Percentiles rank a stretch among this genome's conserved stretches.
These are phyloP conservation scores for Gossypium mustelinum DNA, from an alignment of 345 rosid species.

Conservation along the genomic window DNA sequence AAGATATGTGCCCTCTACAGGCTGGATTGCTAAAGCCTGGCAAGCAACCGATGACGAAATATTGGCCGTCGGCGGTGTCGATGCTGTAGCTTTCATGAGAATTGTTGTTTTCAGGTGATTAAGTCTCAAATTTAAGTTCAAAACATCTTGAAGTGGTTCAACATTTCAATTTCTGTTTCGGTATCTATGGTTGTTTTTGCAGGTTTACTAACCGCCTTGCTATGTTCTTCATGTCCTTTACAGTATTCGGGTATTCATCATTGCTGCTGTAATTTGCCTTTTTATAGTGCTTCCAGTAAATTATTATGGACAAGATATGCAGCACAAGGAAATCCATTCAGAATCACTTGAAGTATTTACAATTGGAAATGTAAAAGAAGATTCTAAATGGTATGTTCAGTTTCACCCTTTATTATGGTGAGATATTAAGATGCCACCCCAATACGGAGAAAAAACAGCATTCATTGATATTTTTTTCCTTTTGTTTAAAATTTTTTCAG, in stretches of 20 bases:
- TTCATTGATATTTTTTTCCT: slow-evolving; percentile 9
- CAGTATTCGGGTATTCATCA: slow-evolving; percentile 71
- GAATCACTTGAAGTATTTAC: slow-evolving; percentile 65
- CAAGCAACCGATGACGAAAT: slow-evolving; percentile 75
- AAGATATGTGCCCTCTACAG: slow-evolving; percentile 81
- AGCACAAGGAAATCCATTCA: slow-evolving; percentile 47
- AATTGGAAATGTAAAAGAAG: slow-evolving; percentile 66
- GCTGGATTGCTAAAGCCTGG: slow-evolving; percentile 88
- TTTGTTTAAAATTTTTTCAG: slow-evolving; percentile 35
- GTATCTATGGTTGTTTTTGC: slow-evolving; percentile 6
- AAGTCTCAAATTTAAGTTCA: slow-evolving; percentile 4
- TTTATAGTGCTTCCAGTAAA: slow-evolving; percentile 79
- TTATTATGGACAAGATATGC: slow-evolving; percentile 63
- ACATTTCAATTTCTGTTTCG: neutral
- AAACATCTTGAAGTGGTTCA: slow-evolving; percentile 2
- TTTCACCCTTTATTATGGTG: neutral
- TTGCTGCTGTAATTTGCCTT: slow-evolving; percentile 61
- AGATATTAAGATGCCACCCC: slow-evolving; percentile 1
- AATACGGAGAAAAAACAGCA: neutral
- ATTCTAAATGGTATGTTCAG: slow-evolving; percentile 70
- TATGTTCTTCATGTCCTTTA: slow-evolving; percentile 16
- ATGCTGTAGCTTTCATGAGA: slow-evolving; percentile 79
- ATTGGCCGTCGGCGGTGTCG: slow-evolving; percentile 65
- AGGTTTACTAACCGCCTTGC: slow-evolving; percentile 17
- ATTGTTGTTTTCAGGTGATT: slow-evolving; percentile 74